Evolutionary conservation across 148 eudicot species (phyloP).

Genomic region (Diospyros lotus): DNA sequence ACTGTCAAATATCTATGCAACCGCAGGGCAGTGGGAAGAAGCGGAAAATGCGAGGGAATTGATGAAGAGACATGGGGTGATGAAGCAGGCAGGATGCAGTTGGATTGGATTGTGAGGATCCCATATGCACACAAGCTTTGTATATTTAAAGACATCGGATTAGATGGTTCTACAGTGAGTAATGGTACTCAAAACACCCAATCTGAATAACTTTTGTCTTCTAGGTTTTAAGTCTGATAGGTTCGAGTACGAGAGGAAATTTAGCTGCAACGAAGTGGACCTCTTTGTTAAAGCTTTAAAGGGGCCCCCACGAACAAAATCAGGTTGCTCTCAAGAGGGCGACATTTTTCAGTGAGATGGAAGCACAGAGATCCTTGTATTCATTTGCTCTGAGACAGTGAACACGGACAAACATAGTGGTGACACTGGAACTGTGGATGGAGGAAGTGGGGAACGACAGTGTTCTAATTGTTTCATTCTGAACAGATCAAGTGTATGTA

Average conservation of each 20-base stretch:
- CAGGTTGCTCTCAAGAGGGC: not conserved
- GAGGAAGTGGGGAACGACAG: too few relatives aligned
- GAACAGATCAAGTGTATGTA: too few relatives aligned
- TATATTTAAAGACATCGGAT: not conserved
- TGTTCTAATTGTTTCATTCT: too few relatives aligned
- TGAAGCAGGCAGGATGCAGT: conserved; percentile 72
- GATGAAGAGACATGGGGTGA: conserved; percentile 52
- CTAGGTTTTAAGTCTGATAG: not conserved
- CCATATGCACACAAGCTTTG: not conserved
- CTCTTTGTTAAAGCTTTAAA: not conserved
- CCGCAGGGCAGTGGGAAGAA: conserved; percentile 77
- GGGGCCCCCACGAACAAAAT: not conserved
- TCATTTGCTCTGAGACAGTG: not conserved
- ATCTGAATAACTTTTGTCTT: not conserved
- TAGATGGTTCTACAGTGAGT: not conserved
- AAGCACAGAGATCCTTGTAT: not conserved
- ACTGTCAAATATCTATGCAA: conserved; percentile 72
- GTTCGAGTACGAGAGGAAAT: not conserved
- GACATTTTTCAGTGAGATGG: not conserved
- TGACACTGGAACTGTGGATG: not conserved
- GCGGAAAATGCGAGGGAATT: conserved; percentile 57
- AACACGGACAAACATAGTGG: not conserved
- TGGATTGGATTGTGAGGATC: conserved; percentile 39
- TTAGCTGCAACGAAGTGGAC: too few relatives aligned
- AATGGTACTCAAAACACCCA: not conserved